A percentile compares a stretch with the other conserved stretches of the same genome.
phyloP scores from a whole-genome alignment of 1,139 yeast species.

The Saccharomyces hybrid region DNA sequence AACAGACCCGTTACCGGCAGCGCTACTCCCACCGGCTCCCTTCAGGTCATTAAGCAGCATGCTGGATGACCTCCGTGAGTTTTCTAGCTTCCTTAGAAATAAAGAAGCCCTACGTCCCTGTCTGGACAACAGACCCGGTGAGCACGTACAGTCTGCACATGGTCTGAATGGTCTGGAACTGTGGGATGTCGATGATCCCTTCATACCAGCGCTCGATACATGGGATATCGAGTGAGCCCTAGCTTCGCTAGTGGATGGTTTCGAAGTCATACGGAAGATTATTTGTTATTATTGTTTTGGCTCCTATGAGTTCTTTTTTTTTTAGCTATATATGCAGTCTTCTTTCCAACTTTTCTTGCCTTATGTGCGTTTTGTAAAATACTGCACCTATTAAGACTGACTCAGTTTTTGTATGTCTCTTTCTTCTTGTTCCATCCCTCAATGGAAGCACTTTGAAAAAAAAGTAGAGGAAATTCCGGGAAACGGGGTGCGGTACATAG shows the following conservation, averaged over 20 bases:
- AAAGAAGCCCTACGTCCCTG: slow-evolving; percentile 48
- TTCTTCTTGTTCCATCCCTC: background rate
- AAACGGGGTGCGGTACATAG: background rate
- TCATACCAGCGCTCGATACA: background rate
- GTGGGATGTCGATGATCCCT: background rate
- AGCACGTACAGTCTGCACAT: slow-evolving; percentile 73
- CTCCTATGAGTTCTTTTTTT: background rate
- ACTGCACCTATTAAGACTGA: background rate
- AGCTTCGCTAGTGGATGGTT: background rate
- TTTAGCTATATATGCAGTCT: background rate
- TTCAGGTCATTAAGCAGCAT: slow-evolving; percentile 3
- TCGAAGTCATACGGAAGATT: background rate
- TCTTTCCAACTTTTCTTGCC: background rate
- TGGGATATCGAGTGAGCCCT: background rate
- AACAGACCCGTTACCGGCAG: slow-evolving; percentile 28
- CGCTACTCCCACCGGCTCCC: slow-evolving; percentile 12
- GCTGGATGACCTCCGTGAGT: slow-evolving; percentile 17
- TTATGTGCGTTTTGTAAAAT: background rate
- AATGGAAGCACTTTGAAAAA: background rate
- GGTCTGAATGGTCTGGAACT: slow-evolving; percentile 30
- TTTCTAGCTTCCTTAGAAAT: slow-evolving; percentile 31
- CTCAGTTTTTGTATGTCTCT: background rate
- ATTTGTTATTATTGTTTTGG: background rate
- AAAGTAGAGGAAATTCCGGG: background rate
- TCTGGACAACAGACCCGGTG: slow-evolving; percentile 70